Percentiles rank a stretch among this genome's conserved stretches.
Conservation (phyloP, 2,329 filamentous ascomycete genomes). For the Diaporthe longicolla region DNA sequence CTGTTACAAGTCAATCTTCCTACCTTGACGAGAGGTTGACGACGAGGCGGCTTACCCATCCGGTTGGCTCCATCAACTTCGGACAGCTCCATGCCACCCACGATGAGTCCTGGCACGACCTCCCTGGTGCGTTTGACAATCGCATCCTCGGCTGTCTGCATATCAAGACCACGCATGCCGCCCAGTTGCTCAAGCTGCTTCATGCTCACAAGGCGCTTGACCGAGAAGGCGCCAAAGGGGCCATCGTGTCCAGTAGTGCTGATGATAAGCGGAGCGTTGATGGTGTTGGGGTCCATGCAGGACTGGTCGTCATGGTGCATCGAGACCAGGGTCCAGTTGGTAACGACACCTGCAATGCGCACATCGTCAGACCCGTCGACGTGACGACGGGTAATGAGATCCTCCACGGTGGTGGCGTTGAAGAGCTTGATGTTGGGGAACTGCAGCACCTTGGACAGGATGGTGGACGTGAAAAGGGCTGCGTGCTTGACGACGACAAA, state of each 20-base stretch:
- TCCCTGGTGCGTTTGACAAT: conserved; percentile 94
- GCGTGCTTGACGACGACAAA: conserved; percentile 96
- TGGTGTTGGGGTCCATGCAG: conserved; percentile 98
- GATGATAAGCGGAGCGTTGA: conserved; percentile 91
- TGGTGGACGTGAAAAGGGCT: conserved; percentile 89
- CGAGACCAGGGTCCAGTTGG: conserved; percentile 94
- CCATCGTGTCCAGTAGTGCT: conserved; percentile 93
- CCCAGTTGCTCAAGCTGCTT: conserved; percentile 84
- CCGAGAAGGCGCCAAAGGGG: conserved; percentile 91
- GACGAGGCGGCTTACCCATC: conserved; percentile 75
- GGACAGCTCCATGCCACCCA: conserved; percentile 94
- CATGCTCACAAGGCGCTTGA: conserved; percentile 94
- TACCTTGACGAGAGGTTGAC: conserved; percentile 94
- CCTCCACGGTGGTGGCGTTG: conserved; percentile 93
- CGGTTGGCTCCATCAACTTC: conserved; percentile 93
- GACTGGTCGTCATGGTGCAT: conserved; percentile 91
- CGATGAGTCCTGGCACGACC: conserved; percentile 87
- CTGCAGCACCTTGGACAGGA: conserved; percentile 84
- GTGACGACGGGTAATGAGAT: conserved; percentile 85
- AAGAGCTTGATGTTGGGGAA: conserved; percentile 97
- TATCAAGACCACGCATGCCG: conserved; percentile 94
- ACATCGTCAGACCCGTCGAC: conserved; percentile 65
- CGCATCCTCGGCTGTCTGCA: conserved; percentile 91
- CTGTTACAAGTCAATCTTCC: conserved; percentile 48
- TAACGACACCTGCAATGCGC: conserved; percentile 89